Evolutionary conservation across 257 asterid genomes (phyloP), one percentile per base, ranked within the genome.

Genomic region (Striga asiatica): DNA sequence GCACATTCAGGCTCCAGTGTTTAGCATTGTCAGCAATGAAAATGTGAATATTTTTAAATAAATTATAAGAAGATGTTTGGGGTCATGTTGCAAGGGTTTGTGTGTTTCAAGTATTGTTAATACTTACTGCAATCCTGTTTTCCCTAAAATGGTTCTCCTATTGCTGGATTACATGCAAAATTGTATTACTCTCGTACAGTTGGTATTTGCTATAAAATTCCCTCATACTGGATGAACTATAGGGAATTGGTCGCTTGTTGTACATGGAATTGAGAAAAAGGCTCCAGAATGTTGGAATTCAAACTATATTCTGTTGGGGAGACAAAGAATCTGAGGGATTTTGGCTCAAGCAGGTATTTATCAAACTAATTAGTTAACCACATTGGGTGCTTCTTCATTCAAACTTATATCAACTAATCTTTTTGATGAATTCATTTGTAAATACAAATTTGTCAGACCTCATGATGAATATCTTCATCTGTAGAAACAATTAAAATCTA

Each of bases 241-340:
- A 83, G 98, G 98, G 96, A 42, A 71, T 89, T 52, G 98, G 98
- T 20, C 66, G 71, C 56, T 58, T 78, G 61, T 47, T 81, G 52
- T 83, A 75, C 76, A 65, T 60, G 78, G 95, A 86, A 58, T 51
- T 86, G 73, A 73, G 71, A 38, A 81, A 72, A 65, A 80, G 98
- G 64, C 77, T 89, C 69, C 81, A 52, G 62, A 76, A 73, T 65
- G 87, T 89, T 28, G 98, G 98, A 13, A 66, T 89, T 43, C 75
- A 62, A 58, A 81, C 82, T 52, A 62, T 89, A 37, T 70, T 79
- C 45, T 89, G 96, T 52, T 89, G 95, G 98, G 98, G 87, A 38
- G 98, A 81, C 67, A 74, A 77, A 64, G 95, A 80, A 66, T 89
- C 98, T 19, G 91, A 81, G 78, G 95, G 89, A 65, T 89, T 89